These are phyloP conservation scores for Helotiales sp. DNA, from an alignment of 2,329 filamentous ascomycete species.

Conservation along the genomic window DNA sequence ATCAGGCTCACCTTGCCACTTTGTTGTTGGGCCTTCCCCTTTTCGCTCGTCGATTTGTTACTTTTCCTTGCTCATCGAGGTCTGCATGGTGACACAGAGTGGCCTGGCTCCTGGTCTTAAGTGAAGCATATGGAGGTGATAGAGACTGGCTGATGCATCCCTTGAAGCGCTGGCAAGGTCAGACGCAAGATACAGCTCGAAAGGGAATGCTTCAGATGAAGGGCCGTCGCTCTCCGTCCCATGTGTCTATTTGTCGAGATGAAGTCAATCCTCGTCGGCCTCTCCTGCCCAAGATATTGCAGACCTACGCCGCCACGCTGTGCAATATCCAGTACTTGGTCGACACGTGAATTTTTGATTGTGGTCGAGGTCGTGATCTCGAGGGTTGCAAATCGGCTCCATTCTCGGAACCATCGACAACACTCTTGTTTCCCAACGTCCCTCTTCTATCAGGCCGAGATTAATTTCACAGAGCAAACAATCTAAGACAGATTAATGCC, in stretches of 20 bases:
- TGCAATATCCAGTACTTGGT: slow-evolving; percentile 5
- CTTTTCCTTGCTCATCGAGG: not conserved
- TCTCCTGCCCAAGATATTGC: not conserved
- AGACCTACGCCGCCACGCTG: not conserved
- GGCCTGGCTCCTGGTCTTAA: not conserved
- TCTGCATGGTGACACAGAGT: slow-evolving; percentile 1
- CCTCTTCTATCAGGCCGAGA: slow-evolving; percentile 11
- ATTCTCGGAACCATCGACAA: slow-evolving; percentile 7
- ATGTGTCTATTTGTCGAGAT: slow-evolving; percentile 4
- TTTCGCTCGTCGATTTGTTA: not conserved
- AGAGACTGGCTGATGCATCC: not conserved
- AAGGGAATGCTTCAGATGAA: slow-evolving; percentile 9
- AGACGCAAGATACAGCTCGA: slow-evolving; percentile 1
- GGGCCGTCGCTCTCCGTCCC: slow-evolving; percentile 3
- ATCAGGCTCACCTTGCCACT: slow-evolving; percentile 7
- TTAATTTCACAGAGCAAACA: slow-evolving; percentile 11
- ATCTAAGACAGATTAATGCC: slow-evolving; percentile 21
- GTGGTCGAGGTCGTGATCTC: slow-evolving; percentile 4
- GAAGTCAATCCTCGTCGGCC: slow-evolving; percentile 8
- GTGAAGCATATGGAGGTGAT: not conserved
- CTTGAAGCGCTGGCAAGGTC: slow-evolving; percentile 7
- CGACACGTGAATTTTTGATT: slow-evolving; percentile 15
- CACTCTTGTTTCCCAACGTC: slow-evolving; percentile 7
- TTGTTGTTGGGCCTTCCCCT: slow-evolving; percentile 8
- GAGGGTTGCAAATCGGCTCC: slow-evolving; percentile 14